Conservation (phyloP, 169 alveolate species). For the Perkinsus olseni region DNA sequence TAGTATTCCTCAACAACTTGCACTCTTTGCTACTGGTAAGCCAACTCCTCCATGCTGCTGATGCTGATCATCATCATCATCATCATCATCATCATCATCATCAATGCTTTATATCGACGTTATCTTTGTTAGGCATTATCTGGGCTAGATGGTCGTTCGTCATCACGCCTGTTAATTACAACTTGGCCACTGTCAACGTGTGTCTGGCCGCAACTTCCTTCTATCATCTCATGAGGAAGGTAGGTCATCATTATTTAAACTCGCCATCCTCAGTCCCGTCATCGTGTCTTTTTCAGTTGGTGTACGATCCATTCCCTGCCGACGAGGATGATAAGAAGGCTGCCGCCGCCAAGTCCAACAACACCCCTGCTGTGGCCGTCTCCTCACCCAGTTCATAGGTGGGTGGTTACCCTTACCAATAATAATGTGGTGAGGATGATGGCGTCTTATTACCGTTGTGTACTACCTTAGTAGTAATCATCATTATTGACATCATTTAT, state of each 20-base stretch:
- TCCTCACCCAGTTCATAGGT: too few relatives aligned
- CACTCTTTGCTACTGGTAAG: neutral
- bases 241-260: too few relatives aligned
- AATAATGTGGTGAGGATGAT: too few relatives aligned
- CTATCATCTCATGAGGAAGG: slow-evolving; percentile 12
- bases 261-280: too few relatives aligned
- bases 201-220: neutral
- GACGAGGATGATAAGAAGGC: neutral
- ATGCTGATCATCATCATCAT: neutral
- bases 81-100: neutral
- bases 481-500: neutral
- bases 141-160: slow-evolving; percentile 9
- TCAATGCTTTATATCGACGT: neutral
- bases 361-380: too few relatives aligned
- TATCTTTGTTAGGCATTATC: neutral
- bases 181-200: neutral
- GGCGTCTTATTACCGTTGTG: neutral
- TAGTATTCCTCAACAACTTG: slow-evolving; percentile 71
- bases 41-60: too few relatives aligned
- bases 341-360: neutral
- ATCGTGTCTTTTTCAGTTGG: neutral
- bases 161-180: slow-evolving; percentile 7
- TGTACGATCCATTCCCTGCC: neutral
- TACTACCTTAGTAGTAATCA: neutral
- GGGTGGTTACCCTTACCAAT: too few relatives aligned